phyloP scores from a whole-genome alignment of 805 yeast species.

The Starmerella ratchasimensis region DNA sequence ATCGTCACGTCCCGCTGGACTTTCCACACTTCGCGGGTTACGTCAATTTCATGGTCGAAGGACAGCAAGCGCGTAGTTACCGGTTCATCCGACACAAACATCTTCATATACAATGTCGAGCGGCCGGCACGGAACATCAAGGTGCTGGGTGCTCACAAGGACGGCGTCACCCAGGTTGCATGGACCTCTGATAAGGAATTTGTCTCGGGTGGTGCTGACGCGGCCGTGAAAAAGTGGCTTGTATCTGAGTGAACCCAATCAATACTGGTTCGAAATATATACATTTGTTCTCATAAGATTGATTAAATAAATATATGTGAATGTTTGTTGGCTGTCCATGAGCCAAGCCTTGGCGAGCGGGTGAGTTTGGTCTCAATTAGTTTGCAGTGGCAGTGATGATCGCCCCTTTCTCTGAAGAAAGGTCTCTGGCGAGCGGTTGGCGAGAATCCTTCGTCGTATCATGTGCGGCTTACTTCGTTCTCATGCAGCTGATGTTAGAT shows the following conservation, averaged over 20 bases:
- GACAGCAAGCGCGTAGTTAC: slow-evolving; percentile 63
- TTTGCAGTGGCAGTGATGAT: too few relatives aligned
- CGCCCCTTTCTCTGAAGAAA: too few relatives aligned
- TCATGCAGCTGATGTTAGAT: too few relatives aligned
- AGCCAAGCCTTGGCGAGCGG: too few relatives aligned
- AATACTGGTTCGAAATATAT: not conserved
- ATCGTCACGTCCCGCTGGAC: slow-evolving; percentile 82
- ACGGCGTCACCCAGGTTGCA: slow-evolving; percentile 60
- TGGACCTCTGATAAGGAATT: slow-evolving; percentile 46
- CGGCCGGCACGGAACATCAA: slow-evolving; percentile 69
- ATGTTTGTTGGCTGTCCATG: too few relatives aligned
- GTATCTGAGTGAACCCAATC: slow-evolving; percentile 1
- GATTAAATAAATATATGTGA: not conserved
- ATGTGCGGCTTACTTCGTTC: too few relatives aligned
- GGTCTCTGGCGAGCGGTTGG: too few relatives aligned
- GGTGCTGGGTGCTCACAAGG: slow-evolving; percentile 69
- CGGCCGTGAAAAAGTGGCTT: slow-evolving; percentile 63
- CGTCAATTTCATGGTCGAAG: slow-evolving; percentile 62
- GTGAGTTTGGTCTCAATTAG: too few relatives aligned
- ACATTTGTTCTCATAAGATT: not conserved
- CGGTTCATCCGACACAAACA: slow-evolving; percentile 71
- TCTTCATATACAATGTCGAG: slow-evolving; percentile 65
- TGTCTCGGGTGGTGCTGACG: slow-evolving; percentile 68
- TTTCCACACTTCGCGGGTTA: slow-evolving; percentile 76
- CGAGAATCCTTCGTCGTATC: too few relatives aligned